Evolutionary conservation across 1,139 yeast genomes (phyloP), one percentile per base, ranked within the genome.

Genomic region (Yamadazyma aaseri): DNA sequence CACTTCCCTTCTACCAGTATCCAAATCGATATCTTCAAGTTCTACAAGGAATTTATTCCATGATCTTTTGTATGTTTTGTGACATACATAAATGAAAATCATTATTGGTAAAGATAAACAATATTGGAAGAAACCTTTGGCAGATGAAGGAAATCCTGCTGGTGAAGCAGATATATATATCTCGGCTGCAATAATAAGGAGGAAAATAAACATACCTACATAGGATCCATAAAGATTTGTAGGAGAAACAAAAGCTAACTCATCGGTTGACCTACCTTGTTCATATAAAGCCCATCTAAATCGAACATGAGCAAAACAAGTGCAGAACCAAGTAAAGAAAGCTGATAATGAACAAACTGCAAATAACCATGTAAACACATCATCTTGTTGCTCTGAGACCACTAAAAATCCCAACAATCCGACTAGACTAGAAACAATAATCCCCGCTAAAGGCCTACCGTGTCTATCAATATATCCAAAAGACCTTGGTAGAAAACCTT

Each of bases 321-420:
- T 61, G 16, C 64, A 53, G 26, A 55, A 55, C 74, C 86, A 67
- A 36, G 75, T 66, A 59, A 74, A 80, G 61, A 81, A 56, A 40
- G 81, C 58, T 37, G 77, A 66, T 54, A 81, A 73, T 5, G 85
- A 81, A 36, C 86, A 82, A 22, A 83, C 55, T 17, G 85, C 75
- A 48, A 80, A 75, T 40, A 81, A 65, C 87, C 87, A 81, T 10
- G 73, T 64, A 65, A 81, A 81, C 3, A 81, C 72, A 2, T 60
- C 55, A 9, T 51, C 58, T 46, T 79, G 70, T 28, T 77, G 67
- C 20, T 64, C 58, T 35, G 66, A 58, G 4, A 71, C 66, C 12
- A 79, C 81, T 38, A 81, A 67, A 60, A 81, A 83, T 36, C 86
- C 80, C 34, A 83, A 60, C 35, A 74, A 60, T 0, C 87, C 90